Conservation (phyloP, 2,329 filamentous ascomycete species). For the Phialophora verrucosa region DNA sequence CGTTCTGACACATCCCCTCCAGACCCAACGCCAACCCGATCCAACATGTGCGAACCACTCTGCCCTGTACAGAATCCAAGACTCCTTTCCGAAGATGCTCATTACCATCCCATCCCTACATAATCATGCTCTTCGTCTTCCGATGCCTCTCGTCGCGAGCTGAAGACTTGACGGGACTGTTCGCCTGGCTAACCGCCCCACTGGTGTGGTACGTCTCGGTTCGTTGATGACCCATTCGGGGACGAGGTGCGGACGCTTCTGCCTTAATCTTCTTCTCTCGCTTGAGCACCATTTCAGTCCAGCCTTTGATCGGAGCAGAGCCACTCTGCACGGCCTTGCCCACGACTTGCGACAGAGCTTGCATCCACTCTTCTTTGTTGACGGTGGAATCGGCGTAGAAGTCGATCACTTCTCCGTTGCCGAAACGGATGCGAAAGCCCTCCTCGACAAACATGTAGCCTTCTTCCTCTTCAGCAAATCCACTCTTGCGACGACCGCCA, state of each 20-base stretch:
- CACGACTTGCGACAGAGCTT: constrained; percentile 74
- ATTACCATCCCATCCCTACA: constrained; percentile 21
- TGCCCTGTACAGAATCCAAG: background rate
- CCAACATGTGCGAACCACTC: constrained; percentile 3
- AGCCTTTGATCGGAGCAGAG: constrained; percentile 56
- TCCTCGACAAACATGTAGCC: constrained; percentile 99
- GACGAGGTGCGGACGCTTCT: constrained; percentile 24
- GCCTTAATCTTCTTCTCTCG: constrained; percentile 46
- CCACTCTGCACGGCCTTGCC: constrained; percentile 54
- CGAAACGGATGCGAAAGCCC: constrained; percentile 97
- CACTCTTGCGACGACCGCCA: constrained; percentile 85
- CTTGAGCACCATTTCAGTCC: constrained; percentile 66
- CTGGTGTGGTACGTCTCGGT: constrained; percentile 40
- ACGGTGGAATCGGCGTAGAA: constrained; percentile 91
- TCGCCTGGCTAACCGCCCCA: constrained; percentile 34
- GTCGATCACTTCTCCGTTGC: constrained; percentile 97
- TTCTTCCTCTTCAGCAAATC: constrained; percentile 97
- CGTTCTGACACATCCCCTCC: constrained; percentile 7
- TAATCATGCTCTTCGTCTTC: constrained; percentile 39
- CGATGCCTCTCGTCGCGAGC: constrained; percentile 32
- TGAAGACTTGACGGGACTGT: constrained; percentile 35
- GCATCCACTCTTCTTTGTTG: constrained; percentile 96
- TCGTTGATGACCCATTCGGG: constrained; percentile 34
- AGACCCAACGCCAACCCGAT: constrained; percentile 5
- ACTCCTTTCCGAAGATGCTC: constrained; percentile 17